Evolutionary conservation across 2,329 filamentous ascomycete genomes (phyloP).

Genomic region (Lachnellula willkommii): DNA sequence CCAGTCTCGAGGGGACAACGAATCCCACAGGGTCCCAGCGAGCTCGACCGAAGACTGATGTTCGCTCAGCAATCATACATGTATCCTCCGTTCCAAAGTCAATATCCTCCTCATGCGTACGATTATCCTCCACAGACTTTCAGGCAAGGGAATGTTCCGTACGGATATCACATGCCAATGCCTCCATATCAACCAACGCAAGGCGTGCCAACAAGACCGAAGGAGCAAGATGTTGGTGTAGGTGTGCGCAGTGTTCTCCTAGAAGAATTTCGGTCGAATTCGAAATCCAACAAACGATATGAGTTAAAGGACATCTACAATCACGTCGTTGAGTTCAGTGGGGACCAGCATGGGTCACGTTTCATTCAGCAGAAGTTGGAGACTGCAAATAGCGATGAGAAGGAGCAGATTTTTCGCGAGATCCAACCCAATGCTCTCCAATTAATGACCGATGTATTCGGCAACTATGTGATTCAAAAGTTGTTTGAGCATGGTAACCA

Average conservation of each 20-base stretch:
- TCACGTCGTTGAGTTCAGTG: slow-evolving; percentile 88
- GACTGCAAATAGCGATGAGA: slow-evolving; percentile 91
- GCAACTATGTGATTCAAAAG: slow-evolving; percentile 98
- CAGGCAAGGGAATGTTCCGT: slow-evolving; percentile 32
- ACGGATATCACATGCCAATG: slow-evolving; percentile 32
- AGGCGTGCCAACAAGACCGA: slow-evolving; percentile 27
- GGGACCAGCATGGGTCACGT: slow-evolving; percentile 90
- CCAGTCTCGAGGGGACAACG: slow-evolving; percentile 27
- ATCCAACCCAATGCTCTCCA: slow-evolving; percentile 79
- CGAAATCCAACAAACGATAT: slow-evolving; percentile 66
- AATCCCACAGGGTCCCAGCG: slow-evolving; percentile 22
- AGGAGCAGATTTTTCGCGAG: slow-evolving; percentile 83
- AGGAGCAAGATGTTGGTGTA: slow-evolving; percentile 35
- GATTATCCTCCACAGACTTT: slow-evolving; percentile 36
- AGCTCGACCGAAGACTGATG: slow-evolving; percentile 27
- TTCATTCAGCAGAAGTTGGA: slow-evolving; percentile 94
- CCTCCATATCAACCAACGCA: slow-evolving; percentile 22
- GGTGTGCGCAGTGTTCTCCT: slow-evolving; percentile 66
- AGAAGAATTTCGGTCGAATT: slow-evolving; percentile 72
- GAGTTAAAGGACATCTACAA: slow-evolving; percentile 86
- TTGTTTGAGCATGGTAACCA: slow-evolving; percentile 95
- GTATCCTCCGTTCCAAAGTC: slow-evolving; percentile 35
- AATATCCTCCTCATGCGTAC: slow-evolving; percentile 36
- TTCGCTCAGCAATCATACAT: slow-evolving; percentile 30
- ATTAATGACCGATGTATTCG: slow-evolving; percentile 93